These are phyloP conservation scores for Pichia sp. DNA, from an alignment of 1,139 yeast genomes.

Conservation along the genomic window DNA sequence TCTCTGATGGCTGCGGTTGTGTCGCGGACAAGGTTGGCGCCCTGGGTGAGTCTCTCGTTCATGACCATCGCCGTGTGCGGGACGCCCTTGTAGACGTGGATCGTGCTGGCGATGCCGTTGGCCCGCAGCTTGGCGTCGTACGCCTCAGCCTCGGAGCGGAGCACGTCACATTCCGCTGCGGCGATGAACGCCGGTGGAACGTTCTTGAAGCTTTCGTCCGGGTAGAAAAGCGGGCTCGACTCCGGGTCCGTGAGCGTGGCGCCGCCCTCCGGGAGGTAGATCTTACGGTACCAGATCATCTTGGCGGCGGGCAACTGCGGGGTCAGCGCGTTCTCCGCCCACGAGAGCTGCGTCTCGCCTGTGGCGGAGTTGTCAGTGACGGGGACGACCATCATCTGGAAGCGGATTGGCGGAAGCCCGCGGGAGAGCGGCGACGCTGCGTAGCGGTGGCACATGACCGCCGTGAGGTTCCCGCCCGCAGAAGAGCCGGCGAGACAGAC, in stretches of 20 bases:
- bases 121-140: conserved; percentile 39
- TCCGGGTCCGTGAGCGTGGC: conserved; percentile 38
- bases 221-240: conserved; percentile 43
- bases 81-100: conserved; percentile 40
- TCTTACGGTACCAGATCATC: conserved; percentile 46
- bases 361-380: conserved; percentile 49
- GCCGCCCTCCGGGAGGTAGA: conserved; percentile 40
- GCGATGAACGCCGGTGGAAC: conserved; percentile 43
- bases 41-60: conserved; percentile 42
- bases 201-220: conserved; percentile 38
- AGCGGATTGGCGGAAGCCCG: conserved; percentile 37
- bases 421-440: conserved; percentile 30
- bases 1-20: conserved; percentile 32
- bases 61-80: conserved; percentile 50
- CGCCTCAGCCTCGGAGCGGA: conserved; percentile 43
- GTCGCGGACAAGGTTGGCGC: conserved; percentile 34
- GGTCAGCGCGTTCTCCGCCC: conserved; percentile 41
- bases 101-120: conserved; percentile 37
- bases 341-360: conserved; percentile 37
- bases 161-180: conserved; percentile 46
- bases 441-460: conserved; percentile 37
- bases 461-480: conserved; percentile 34
- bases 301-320: conserved; percentile 47
- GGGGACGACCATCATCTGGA: conserved; percentile 45
- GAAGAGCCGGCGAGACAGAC: conserved; percentile 46